phyloP scores from a whole-genome alignment of 169 alveolate genomes.

The Plasmodium malariae region DNA sequence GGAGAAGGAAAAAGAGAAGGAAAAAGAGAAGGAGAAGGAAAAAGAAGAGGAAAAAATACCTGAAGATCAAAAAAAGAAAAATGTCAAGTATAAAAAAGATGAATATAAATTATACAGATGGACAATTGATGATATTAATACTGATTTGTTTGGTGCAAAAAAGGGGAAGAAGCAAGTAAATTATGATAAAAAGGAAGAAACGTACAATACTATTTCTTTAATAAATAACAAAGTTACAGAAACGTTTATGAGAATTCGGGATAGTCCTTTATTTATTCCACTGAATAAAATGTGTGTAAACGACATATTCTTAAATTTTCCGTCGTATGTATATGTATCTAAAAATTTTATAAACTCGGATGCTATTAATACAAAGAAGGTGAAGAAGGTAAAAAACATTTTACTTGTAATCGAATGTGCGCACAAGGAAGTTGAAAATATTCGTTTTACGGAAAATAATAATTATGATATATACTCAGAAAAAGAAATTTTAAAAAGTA shows the following conservation, averaged over 20 bases:
- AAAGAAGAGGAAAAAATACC: constrained; percentile 76
- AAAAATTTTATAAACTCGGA: constrained; percentile 72
- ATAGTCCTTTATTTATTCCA: constrained; percentile 54
- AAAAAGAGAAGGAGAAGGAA: constrained; percentile 67
- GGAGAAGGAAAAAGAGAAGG: constrained; percentile 74
- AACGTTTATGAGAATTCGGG: constrained; percentile 11
- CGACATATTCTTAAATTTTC: constrained; percentile 66
- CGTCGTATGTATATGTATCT: constrained; percentile 75
- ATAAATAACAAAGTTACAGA: constrained; percentile 45
- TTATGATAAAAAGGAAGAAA: constrained; percentile 1
- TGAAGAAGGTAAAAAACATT: constrained; percentile 60
- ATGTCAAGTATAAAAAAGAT: constrained; percentile 66
- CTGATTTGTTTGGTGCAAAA: constrained; percentile 30
- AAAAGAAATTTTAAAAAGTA: constrained; percentile 50
- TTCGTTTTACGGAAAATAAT: constrained; percentile 9
- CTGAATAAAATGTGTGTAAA: constrained; percentile 70
- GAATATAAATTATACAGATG: constrained; percentile 64
- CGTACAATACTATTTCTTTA: background rate
- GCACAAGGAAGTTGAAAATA: background rate
- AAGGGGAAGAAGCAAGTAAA: constrained; percentile 1
- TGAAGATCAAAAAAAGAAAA: constrained; percentile 72
- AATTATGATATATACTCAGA: constrained; percentile 71
- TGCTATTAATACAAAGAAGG: constrained; percentile 54
- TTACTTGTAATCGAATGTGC: constrained; percentile 70
- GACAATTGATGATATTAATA: constrained; percentile 5